Evolutionary conservation across 2,329 filamentous ascomycete genomes (phyloP).

Genomic region (Venturia pyrina): DNA sequence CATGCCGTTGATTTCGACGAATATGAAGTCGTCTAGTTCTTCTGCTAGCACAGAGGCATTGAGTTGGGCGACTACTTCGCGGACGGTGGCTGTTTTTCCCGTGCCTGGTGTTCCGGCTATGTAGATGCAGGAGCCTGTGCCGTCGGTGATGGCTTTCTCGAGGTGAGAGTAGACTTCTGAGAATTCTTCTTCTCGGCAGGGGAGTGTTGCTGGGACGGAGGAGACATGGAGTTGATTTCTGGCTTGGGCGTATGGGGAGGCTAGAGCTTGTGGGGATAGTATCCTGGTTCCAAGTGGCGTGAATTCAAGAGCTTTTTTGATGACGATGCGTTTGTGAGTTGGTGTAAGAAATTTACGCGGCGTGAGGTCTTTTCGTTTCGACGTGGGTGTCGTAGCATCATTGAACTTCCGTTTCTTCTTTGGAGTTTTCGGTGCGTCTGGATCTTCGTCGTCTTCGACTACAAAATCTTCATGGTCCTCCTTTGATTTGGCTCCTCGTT

Average conservation of each 20-base stretch:
- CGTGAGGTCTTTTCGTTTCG: conserved; percentile 34
- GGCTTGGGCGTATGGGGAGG: conserved; percentile 85
- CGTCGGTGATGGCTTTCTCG: conserved; percentile 86
- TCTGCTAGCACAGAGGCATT: conserved; percentile 81
- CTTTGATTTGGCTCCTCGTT: conserved; percentile 26
- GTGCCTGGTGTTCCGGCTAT: conserved; percentile 98
- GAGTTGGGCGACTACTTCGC: conserved; percentile 82
- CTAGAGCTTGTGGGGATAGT: conserved; percentile 65
- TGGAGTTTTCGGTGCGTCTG: conserved; percentile 32
- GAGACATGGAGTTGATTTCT: conserved; percentile 86
- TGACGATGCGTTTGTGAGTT: conserved; percentile 56
- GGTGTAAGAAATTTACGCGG: conserved; percentile 51
- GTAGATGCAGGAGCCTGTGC: conserved; percentile 92
- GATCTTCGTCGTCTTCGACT: conserved; percentile 27
- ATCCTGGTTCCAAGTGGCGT: conserved; percentile 86
- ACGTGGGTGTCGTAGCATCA: conserved; percentile 34
- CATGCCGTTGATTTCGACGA: conserved; percentile 99
- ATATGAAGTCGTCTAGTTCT: conserved; percentile 96
- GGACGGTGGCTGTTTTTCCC: conserved; percentile 93
- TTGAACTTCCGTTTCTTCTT: conserved; percentile 39
- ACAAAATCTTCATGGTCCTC: conserved; percentile 37
- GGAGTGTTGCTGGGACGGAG: conserved; percentile 77
- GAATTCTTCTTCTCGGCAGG: conserved; percentile 89
- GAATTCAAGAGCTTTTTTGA: conserved; percentile 88
- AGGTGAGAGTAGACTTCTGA: conserved; percentile 85